Conservation (phyloP, 2,329 filamentous ascomycete genomes). For the Ophiostoma fasciatum region DNA sequence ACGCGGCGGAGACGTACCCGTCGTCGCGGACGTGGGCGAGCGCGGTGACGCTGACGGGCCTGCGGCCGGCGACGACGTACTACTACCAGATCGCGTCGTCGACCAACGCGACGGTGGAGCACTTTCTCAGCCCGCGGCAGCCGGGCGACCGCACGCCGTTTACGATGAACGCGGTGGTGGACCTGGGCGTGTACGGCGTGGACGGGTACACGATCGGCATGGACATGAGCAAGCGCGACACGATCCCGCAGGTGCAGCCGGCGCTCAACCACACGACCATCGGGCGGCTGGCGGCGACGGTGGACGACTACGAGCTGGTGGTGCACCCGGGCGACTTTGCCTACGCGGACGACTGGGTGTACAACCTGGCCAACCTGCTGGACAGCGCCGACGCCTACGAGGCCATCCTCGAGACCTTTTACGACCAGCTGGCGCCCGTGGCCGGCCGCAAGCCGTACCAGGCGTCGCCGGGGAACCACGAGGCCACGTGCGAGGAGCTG, state of each 20-base stretch:
- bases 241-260: constrained; percentile 32
- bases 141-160: constrained; percentile 41
- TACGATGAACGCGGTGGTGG: constrained; percentile 35
- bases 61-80: constrained; percentile 39
- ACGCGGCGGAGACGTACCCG: constrained; percentile 31
- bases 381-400: constrained; percentile 95
- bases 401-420: constrained; percentile 89
- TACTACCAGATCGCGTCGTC: constrained; percentile 46
- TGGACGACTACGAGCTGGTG: constrained; percentile 40
- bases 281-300: constrained; percentile 31
- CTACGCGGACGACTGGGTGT: constrained; percentile 44
- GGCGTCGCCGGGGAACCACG: constrained; percentile 43
- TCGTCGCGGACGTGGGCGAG: constrained; percentile 40
- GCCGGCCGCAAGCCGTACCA: constrained; percentile 40
- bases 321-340: constrained; percentile 40
- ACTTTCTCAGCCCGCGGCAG: constrained; percentile 37
- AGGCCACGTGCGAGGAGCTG: constrained; percentile 36
- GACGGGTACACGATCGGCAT: constrained; percentile 35
- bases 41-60: constrained; percentile 27
- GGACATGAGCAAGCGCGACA: constrained; percentile 30
- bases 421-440: constrained; percentile 38
- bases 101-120: constrained; percentile 36
- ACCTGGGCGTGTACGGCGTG: constrained; percentile 37
- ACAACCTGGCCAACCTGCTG: constrained; percentile 29
- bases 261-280: constrained; percentile 46